Conservation (phyloP, 129 eudicot genomes). For the Escallonia herrerae region DNA sequence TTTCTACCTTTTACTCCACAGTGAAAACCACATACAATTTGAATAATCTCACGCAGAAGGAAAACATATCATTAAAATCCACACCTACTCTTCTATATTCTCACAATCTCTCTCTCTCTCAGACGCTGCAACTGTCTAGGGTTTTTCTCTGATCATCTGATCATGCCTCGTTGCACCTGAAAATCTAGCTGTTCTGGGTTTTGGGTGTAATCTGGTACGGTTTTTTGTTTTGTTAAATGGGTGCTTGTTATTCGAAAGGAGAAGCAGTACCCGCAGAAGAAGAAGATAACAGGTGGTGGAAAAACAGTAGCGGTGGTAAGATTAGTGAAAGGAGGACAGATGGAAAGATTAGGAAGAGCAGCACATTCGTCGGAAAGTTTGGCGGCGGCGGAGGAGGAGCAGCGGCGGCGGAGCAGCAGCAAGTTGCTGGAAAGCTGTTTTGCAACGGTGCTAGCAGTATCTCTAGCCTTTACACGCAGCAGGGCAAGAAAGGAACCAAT, state of each 20-base stretch:
- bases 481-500: slow-evolving; percentile 88
- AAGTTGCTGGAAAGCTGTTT: slow-evolving; percentile 55
- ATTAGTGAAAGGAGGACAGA: slow-evolving; percentile 12
- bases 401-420: slow-evolving; percentile 54
- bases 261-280: not conserved
- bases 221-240: slow-evolving; percentile 1
- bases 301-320: slow-evolving; percentile 6
- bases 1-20: too few species aligned
- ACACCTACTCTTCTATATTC: not conserved
- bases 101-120: not conserved
- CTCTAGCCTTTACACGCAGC: slow-evolving; percentile 74
- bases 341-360: slow-evolving; percentile 17
- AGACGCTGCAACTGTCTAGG: not conserved
- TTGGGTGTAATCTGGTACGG: too few species aligned
- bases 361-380: slow-evolving; percentile 39
- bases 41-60: too few species aligned
- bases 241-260: slow-evolving; percentile 8
- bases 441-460: slow-evolving; percentile 51
- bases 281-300: slow-evolving; percentile 30
- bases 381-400: slow-evolving; percentile 47
- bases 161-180: too few species aligned
- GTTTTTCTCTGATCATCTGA: too few species aligned
- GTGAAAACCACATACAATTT: too few species aligned
- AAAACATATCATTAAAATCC: not conserved
- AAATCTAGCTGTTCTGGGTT: too few species aligned